phyloP scores from a whole-genome alignment of 108 stramenopile species.

The Fragilaria crotonensis region DNA sequence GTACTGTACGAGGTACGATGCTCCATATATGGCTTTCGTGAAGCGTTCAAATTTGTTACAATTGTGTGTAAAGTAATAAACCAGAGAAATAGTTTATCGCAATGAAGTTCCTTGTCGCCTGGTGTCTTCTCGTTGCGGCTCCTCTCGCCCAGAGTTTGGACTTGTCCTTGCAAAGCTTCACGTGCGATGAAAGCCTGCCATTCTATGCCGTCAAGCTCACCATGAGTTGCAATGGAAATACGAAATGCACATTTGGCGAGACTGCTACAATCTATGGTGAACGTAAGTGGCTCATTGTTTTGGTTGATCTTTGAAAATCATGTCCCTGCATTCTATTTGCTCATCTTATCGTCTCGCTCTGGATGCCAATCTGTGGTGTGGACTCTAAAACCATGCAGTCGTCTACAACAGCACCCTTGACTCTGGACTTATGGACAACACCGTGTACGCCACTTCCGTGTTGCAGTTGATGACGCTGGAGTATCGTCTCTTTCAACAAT shows the following conservation, averaged over 20 bases:
- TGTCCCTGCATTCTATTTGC: too few species aligned
- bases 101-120: neutral
- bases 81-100: too few species aligned
- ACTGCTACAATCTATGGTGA: neutral
- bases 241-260: conserved; percentile 3
- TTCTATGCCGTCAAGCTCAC: neutral
- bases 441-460: neutral
- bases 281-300: neutral
- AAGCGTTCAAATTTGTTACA: too few species aligned
- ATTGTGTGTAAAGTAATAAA: too few species aligned
- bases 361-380: too few species aligned
- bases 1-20: too few species aligned
- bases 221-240: conserved; percentile 1
- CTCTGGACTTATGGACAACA: neutral
- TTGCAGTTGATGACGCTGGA: neutral
- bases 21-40: too few species aligned
- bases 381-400: neutral
- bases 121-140: neutral
- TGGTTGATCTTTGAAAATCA: too few species aligned
- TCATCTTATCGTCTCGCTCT: neutral
- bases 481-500: conserved; percentile 1
- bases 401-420: neutral
- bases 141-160: neutral
- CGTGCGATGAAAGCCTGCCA: conserved; percentile 2
- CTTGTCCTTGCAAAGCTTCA: neutral